Percentiles rank a stretch among this genome's conserved stretches.
Conservation (phyloP, 2,329 filamentous ascomycete genomes). For the Fusarium domesticum region DNA sequence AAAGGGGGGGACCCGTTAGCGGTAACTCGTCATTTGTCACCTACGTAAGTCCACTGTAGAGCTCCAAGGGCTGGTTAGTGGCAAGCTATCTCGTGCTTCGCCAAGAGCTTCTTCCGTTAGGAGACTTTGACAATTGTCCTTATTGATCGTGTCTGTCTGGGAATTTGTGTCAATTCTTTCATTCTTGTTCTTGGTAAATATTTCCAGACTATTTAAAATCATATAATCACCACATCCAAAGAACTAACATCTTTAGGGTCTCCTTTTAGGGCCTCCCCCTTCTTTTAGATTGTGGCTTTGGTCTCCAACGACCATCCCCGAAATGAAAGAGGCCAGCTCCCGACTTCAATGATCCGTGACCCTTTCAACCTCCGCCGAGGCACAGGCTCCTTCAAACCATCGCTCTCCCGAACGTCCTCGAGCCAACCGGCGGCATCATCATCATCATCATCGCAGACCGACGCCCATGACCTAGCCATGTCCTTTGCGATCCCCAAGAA, state of each 20-base stretch:
- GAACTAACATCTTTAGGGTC: not conserved
- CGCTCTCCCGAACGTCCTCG: slow-evolving; percentile 44
- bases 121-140: not conserved
- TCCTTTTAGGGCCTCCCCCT: not conserved
- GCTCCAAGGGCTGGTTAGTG: no score
- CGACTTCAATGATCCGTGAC: slow-evolving; percentile 40
- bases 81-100: not conserved
- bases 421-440: slow-evolving; percentile 45
- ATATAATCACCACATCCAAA: no score
- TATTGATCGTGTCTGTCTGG: not conserved
- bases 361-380: slow-evolving; percentile 43
- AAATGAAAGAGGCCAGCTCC: slow-evolving; percentile 29
- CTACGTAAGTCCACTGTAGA: not conserved
- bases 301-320: slow-evolving; percentile 12
- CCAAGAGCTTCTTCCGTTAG: not conserved
- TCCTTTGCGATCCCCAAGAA: slow-evolving; percentile 66
- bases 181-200: no score
- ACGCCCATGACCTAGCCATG: slow-evolving; percentile 54
- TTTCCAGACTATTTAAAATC: no score
- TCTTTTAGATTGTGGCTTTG: slow-evolving; percentile 1
- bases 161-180: no score
- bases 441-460: slow-evolving; percentile 41
- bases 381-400: slow-evolving; percentile 47
- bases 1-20: not conserved
- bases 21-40: not conserved